Conservation (phyloP, 169 alveolate genomes). For the Cryptosporidium parvum region DNA sequence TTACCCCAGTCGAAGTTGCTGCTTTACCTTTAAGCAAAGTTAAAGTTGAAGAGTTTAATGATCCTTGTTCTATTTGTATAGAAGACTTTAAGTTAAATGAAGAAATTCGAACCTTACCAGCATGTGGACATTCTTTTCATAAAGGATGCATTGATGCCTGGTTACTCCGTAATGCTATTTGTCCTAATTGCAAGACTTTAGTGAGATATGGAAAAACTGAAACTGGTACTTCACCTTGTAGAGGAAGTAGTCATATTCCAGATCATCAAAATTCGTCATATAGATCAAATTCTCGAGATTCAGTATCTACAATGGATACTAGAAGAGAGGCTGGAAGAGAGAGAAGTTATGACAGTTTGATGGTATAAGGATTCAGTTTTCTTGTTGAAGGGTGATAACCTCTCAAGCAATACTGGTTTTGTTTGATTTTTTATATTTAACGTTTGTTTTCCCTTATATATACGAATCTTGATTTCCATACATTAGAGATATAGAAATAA, state of each 20-base stretch:
- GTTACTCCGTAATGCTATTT: slow-evolving; percentile 85
- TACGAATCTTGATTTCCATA: neutral
- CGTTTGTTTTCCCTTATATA: neutral
- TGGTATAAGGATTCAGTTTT: slow-evolving; percentile 10
- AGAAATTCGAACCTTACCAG: slow-evolving; percentile 80
- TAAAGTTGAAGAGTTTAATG: slow-evolving; percentile 10
- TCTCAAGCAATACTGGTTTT: slow-evolving; percentile 27
- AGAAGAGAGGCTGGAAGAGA: slow-evolving; percentile 39
- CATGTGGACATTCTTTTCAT: slow-evolving; percentile 85
- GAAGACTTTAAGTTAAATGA: slow-evolving; percentile 79
- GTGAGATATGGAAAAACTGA: slow-evolving; percentile 73
- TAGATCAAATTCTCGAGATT: slow-evolving; percentile 57
- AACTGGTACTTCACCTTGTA: slow-evolving; percentile 66
- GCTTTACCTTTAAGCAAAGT: slow-evolving; percentile 47
- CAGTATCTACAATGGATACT: slow-evolving; percentile 63
- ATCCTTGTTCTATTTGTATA: slow-evolving; percentile 80
- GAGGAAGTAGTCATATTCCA: slow-evolving; percentile 39
- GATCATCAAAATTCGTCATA: slow-evolving; percentile 54
- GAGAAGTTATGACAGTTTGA: slow-evolving; percentile 12
- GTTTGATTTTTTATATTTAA: slow-evolving; percentile 2
- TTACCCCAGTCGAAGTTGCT: slow-evolving; percentile 76
- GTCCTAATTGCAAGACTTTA: slow-evolving; percentile 84
- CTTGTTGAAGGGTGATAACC: slow-evolving; percentile 39
- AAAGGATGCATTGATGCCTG: slow-evolving; percentile 85
- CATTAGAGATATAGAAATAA: neutral